A percentile compares a stretch with the other conserved stretches of the same genome.
phyloP scores from a whole-genome alignment of 2,329 filamentous ascomycete species.

The Paracorniculantispora psalliotae region DNA sequence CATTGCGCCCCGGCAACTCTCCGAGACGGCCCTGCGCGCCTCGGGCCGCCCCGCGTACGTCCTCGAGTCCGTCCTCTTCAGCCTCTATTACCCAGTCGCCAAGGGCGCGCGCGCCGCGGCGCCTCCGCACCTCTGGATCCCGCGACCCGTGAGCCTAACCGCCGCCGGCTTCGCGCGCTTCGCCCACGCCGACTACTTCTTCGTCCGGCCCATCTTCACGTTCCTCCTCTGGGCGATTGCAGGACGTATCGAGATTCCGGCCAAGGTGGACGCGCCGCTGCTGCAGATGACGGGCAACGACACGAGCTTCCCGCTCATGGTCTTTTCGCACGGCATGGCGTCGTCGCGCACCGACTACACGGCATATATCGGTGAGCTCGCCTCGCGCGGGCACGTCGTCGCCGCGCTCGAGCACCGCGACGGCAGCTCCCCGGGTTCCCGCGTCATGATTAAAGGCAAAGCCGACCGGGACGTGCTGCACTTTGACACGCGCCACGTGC shows the following conservation, averaged over 20 bases:
- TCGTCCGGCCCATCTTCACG: constrained; percentile 39
- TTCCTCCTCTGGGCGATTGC: constrained; percentile 37
- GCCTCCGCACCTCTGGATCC: constrained; percentile 39
- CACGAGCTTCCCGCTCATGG: constrained; percentile 37
- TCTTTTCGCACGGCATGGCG: constrained; percentile 50
- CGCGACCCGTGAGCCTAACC: constrained; percentile 38
- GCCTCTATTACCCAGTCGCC: constrained; percentile 43
- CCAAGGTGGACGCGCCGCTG: constrained; percentile 42
- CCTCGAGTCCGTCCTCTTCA: constrained; percentile 44
- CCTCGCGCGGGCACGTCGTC: constrained; percentile 44
- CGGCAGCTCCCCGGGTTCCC: constrained; percentile 43
- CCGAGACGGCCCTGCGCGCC: constrained; percentile 29
- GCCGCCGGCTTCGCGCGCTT: constrained; percentile 44
- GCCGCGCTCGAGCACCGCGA: constrained; percentile 49
- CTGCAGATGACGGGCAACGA: constrained; percentile 18
- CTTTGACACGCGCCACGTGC: constrained; percentile 31
- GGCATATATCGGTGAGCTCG: constrained; percentile 45
- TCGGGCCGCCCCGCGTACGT: constrained; percentile 38
- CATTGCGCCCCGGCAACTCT: constrained; percentile 25
- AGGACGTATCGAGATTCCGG: constrained; percentile 42
- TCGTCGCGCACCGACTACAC: constrained; percentile 48
- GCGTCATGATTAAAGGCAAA: constrained; percentile 30
- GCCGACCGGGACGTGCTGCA: constrained; percentile 28
- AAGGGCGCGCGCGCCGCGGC: constrained; percentile 21
- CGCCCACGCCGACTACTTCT: constrained; percentile 37